These are phyloP conservation scores for Astragalus membranaceus DNA, from an alignment of 306 rosid species.

Conservation along the genomic window DNA sequence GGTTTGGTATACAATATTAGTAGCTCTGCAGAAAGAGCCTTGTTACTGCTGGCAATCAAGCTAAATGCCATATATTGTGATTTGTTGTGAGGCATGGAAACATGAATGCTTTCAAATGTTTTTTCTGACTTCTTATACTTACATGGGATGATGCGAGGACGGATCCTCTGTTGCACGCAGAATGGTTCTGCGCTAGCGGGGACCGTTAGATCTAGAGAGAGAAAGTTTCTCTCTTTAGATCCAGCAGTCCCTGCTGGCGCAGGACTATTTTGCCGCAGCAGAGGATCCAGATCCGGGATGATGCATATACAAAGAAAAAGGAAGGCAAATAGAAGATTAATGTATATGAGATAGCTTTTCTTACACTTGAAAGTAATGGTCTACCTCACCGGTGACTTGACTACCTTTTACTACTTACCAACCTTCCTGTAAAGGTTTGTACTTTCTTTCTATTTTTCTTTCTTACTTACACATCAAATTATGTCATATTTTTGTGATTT, in stretches of 20 bases:
- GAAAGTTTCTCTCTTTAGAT: too few species aligned
- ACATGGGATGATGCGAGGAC: neutral
- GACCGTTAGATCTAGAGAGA: too few species aligned
- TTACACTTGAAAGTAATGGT: conserved; percentile 14
- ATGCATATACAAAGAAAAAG: neutral
- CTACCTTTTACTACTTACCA: neutral
- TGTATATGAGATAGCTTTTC: neutral
- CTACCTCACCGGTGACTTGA: conserved; percentile 8
- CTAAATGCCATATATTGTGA: neutral
- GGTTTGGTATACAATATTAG: neutral
- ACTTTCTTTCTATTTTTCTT: too few species aligned
- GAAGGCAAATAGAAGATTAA: neutral
- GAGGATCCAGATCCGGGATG: too few species aligned
- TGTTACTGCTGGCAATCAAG: neutral
- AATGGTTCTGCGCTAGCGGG: too few species aligned
- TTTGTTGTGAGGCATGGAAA: neutral
- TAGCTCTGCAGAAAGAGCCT: neutral
- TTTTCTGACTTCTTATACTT: neutral
- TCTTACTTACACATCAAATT: neutral
- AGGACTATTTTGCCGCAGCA: too few species aligned
- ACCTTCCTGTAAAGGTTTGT: neutral
- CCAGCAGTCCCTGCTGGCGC: too few species aligned
- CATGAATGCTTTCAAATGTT: neutral
- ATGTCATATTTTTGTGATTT: neutral
- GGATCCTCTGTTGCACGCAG: too few species aligned